A percentile compares a stretch with the other conserved stretches of the same genome.
Evolutionary conservation across 2,329 filamentous ascomycete genomes (phyloP).

Genomic region (Ilyonectria sp.): DNA sequence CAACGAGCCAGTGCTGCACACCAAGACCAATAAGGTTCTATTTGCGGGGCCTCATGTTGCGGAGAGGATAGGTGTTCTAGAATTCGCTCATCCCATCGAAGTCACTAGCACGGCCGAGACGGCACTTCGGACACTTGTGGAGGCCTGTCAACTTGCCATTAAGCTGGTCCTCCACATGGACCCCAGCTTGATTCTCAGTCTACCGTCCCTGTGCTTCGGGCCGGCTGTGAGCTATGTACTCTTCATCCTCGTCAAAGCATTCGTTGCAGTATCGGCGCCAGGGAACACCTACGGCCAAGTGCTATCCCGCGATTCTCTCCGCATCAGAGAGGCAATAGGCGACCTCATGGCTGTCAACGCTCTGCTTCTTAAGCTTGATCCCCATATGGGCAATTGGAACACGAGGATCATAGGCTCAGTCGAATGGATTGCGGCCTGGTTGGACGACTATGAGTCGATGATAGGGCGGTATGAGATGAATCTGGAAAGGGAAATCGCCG

Average conservation of each 20-base stretch:
- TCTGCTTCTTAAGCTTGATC: slow-evolving; percentile 31
- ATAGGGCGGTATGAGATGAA: slow-evolving; percentile 35
- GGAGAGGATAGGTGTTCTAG: slow-evolving; percentile 30
- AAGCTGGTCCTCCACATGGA: slow-evolving; percentile 28
- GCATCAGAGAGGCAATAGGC: slow-evolving; percentile 29
- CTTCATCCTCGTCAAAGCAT: slow-evolving; percentile 36
- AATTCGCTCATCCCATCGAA: slow-evolving; percentile 24
- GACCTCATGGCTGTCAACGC: slow-evolving; percentile 30
- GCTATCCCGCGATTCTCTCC: slow-evolving; percentile 12
- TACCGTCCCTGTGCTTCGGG: slow-evolving; percentile 34
- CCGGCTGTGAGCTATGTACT: slow-evolving; percentile 36
- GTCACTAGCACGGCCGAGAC: slow-evolving; percentile 15
- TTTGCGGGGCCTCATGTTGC: slow-evolving; percentile 33
- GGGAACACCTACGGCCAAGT: slow-evolving; percentile 35
- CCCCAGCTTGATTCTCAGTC: slow-evolving; percentile 18
- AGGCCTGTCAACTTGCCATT: slow-evolving; percentile 35
- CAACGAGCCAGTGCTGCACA: slow-evolving; percentile 33
- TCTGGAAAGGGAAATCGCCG: slow-evolving; percentile 34
- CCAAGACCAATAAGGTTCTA: slow-evolving; percentile 32
- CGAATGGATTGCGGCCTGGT: slow-evolving; percentile 33
- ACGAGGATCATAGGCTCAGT: slow-evolving; percentile 38
- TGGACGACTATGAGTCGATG: slow-evolving; percentile 37
- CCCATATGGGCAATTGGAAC: slow-evolving; percentile 38
- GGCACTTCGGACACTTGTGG: slow-evolving; percentile 26
- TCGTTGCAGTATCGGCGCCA: slow-evolving; percentile 36